Base-by-base conservation (phyloP, 1,284 basidiomycete genomes). In the Grifola frondosa region DNA sequence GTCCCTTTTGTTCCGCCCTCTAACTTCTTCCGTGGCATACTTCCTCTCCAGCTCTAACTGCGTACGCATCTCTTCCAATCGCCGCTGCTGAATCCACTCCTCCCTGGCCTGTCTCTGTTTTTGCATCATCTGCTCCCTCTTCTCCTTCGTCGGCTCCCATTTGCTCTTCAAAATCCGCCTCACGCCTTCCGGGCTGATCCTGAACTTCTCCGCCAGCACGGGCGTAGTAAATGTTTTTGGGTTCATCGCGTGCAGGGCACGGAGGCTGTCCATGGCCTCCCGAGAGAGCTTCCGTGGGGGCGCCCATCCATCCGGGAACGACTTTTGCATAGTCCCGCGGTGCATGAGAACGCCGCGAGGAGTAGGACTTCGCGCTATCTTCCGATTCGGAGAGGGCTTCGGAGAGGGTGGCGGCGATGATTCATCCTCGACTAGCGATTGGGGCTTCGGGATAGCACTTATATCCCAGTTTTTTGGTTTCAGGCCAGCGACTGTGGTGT, bases 201-300 rank as follows among this genome's bases (percentile, higher is more conserved):
- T 82, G 67, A 96, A 97, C 58, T 80, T 80, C 46, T 84, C 75
- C 16, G 89, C 82, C 13, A 97, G 80, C 0, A 84, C 66, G 15
- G 82, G 75, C 12, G 84, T 86, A 20, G 77, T 77, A 67, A 88
- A 93, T 24, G 68, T 75, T 37, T 72, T 71, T 4, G 87, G 85
- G 61, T 96, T 83, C 34, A 81, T 63, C 28, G 67, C 63, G 64
- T 95, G 80, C 49, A 97, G 70, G 37, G 80, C 72, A 26, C 89
- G 81, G 48, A 97, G 62, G 22, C 84, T 84, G 44, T 88, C 85
- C 92, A 97, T 97, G 22, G 91, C 91, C 48, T 91, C 86, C 46
- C 88, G 80, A n/a, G 90, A 92, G 41, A 97, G 66, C 62, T 91
- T 93, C 57, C 84, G 86, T 34, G 87, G 87, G 7, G 93, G 93